Evolutionary conservation across 805 yeast species (phyloP).

Genomic region (Danielia oregonensis): DNA sequence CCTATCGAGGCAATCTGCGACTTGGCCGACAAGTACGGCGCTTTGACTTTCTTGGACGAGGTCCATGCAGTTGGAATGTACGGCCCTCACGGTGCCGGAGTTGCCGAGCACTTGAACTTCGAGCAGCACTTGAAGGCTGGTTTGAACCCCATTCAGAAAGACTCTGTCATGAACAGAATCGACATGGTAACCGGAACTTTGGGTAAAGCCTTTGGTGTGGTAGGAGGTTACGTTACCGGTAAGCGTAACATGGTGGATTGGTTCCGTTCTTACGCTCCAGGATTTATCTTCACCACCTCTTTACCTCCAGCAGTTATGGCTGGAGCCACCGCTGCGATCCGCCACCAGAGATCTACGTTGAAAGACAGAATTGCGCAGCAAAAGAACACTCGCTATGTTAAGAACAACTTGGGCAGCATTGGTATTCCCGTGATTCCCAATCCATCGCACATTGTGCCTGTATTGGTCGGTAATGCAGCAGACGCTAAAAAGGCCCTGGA

Average conservation of each 20-base stretch:
- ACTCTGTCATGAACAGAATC: conserved; percentile 78
- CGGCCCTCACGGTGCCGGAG: conserved; percentile 99
- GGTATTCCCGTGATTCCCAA: conserved; percentile 97
- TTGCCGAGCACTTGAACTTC: conserved; percentile 93
- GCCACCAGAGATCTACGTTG: conserved; percentile 75
- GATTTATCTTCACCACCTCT: conserved; percentile 94
- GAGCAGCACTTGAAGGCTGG: conserved; percentile 74
- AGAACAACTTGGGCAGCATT: conserved; percentile 57
- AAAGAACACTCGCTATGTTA: conserved; percentile 78
- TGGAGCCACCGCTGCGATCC: conserved; percentile 84
- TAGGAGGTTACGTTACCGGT: conserved; percentile 97
- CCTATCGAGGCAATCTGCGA: conserved; percentile 92
- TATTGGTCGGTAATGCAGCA: conserved; percentile 90
- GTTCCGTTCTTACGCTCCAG: conserved; percentile 95
- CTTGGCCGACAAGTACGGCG: conserved; percentile 96
- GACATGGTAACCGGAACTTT: conserved; percentile 97
- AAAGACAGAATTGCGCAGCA: conserved; percentile 83
- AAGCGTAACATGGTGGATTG: conserved; percentile 81
- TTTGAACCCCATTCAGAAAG: conserved; percentile 34
- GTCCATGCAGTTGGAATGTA: conserved; percentile 99
- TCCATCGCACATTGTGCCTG: conserved; percentile 96
- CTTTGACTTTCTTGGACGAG: conserved; percentile 93
- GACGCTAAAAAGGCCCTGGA: conserved; percentile 92
- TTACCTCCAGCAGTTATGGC: conserved; percentile 98
- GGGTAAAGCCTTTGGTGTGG: conserved; percentile 95